Evolutionary conservation across 306 rosid species (phyloP), one percentile per base, ranked within the genome.

Genomic region (Lablab purpureus): DNA sequence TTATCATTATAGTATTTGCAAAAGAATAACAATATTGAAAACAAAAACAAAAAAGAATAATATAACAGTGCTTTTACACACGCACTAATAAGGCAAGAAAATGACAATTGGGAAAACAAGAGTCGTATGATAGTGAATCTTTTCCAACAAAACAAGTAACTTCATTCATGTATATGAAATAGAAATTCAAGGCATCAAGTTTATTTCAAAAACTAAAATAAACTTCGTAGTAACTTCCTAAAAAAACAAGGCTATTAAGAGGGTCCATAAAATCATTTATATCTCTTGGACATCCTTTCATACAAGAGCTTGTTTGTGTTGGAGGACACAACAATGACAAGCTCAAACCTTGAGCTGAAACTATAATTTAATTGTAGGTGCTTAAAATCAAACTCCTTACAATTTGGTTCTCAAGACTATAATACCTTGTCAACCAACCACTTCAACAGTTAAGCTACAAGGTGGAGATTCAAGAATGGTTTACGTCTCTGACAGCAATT

Each of bases 1-100:
- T 55, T 34, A 67, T 81, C 40, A 50, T 49, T 21, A 10, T 45
- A 60, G 67, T 52, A 66, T 60, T 51, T 25, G 55, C 46, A 66
- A 79, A 70, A 71, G 80, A 70, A 75, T 37, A 85, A 77, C 43
- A 55, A 40, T 36, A 70, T 41, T 56, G 32, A 54, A 1, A 58
- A 58, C 5, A 22, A 73, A 12, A 54, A 34, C 49, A 55, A 40
- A 0, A 34, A 58, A 56, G 19, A 55, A 76, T 65, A 32, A 77
- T 51, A 60, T 27, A 36, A 25, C 64, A 32, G 68, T 49, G 34
- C 36, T 52, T 32, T 32, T 45, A 17, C 56, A 45, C 30, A 12
- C 11, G 25, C 25, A 51, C 11, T 34, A 52, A 5, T 8, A 40
- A 69, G 49, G 50, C 68, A 76, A 59, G 67, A 23, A 68, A 55